Evolutionary conservation across 352 stramenopile genomes (phyloP), one percentile per base, ranked within the genome.

Genomic region (Globisporangium echinulatum): DNA sequence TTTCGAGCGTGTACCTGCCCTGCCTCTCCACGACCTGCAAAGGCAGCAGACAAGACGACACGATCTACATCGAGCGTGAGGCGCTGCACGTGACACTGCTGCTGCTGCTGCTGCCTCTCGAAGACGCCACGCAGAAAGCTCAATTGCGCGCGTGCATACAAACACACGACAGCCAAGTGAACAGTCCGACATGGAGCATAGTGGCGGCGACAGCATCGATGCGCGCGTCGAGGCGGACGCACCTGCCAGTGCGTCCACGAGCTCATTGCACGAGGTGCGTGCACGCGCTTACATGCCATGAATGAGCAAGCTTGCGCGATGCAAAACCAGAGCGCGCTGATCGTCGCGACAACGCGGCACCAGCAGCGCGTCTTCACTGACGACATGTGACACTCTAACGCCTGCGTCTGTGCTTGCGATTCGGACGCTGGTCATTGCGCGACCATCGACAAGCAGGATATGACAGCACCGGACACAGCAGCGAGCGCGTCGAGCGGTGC

Each of bases 211-310:
- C 14, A 11, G 43, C 11, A 15, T 15, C 14, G 11, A 17, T 4
- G 3, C 5, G n/a, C 40, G 40, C 40, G 11, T 13, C 5, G 46
- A 38, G 39, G 15, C 56, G 40, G 47, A 54, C 47, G 42, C 44
- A 14, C 11, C 25, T 46, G 43, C 50, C 56, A 6, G 37, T 49
- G 43, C 56, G 38, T 54, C 56, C 47, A 61, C 56, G 56, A 61
- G 48, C 48, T 61, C 56, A 25, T 61, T 50, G 36, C 37, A 46
- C 17, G 56, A 61, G 56, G 56, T 61, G 14, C 8, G 25, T 56
- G 51, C 11, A 14, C 7, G 1, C 11, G 3, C 1, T 13, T 44
- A 8, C 7, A 17, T 37, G 14, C 5, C 6, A 13, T 7, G 33
- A 7, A 33, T 7, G 36, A 44, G 37, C 36, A 11, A n/a, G 5